Conservation (phyloP, 2,329 filamentous ascomycete genomes). For the Xylaria sp. region DNA sequence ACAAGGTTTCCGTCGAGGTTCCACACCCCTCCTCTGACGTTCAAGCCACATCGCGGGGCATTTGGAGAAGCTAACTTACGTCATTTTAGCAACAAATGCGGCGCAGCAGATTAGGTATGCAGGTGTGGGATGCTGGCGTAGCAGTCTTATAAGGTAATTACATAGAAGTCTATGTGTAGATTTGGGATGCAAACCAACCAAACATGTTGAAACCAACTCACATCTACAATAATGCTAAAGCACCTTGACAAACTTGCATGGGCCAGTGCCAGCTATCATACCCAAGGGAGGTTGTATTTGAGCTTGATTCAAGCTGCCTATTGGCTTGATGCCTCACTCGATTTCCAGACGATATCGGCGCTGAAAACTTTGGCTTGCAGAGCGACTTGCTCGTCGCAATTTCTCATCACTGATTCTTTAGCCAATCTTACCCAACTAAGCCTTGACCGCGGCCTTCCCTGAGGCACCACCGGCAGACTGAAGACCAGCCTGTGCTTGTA, state of each 20-base stretch:
- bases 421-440: conserved; percentile 6
- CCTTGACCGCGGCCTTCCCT: conserved; percentile 46
- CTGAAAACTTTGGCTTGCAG: background rate
- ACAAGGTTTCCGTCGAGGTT: conserved; percentile 18
- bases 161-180: background rate
- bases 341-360: background rate
- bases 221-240: background rate
- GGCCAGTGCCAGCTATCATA: background rate
- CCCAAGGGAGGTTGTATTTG: background rate
- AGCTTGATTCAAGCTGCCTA: background rate
- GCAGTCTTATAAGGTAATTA: background rate
- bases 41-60: conserved; percentile 35
- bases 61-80: conserved; percentile 18
- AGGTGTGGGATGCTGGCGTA: background rate
- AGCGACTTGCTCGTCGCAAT: background rate
- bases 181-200: background rate
- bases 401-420: background rate
- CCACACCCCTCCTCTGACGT: conserved; percentile 23
- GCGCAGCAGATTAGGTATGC: conserved; percentile 12
- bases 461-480: conserved; percentile 54
- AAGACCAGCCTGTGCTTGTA: conserved; percentile 63
- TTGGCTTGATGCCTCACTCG: background rate
- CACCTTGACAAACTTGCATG: background rate
- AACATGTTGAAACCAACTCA: background rate
- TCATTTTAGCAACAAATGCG: conserved; percentile 24